phyloP scores from a whole-genome alignment of 2,329 filamentous ascomycete genomes.

The Plenodomus lindquistii region DNA sequence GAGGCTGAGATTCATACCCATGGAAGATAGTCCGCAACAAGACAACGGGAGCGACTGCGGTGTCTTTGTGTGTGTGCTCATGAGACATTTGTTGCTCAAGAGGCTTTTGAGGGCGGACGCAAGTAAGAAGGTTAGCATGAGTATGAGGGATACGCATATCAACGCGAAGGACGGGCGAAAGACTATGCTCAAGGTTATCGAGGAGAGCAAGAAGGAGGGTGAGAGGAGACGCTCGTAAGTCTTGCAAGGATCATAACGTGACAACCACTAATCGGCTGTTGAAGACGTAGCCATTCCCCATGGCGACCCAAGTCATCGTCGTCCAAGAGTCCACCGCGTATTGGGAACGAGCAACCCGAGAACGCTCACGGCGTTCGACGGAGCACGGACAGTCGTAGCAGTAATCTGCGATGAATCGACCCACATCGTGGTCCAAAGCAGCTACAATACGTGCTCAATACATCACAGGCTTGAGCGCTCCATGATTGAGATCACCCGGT shows the following conservation, averaged over 20 bases:
- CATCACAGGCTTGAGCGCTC: not conserved
- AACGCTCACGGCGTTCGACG: not conserved
- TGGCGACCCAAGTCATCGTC: conserved; percentile 35
- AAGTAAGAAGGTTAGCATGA: conserved; percentile 90
- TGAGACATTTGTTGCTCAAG: conserved; percentile 90
- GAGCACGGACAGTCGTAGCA: not conserved
- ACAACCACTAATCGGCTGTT: not conserved
- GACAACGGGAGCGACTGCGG: conserved; percentile 93
- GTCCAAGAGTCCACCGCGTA: conserved; percentile 44
- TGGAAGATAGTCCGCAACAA: conserved; percentile 86
- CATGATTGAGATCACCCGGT: too few relatives aligned
- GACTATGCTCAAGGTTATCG: conserved; percentile 89
- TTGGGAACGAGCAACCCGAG: conserved; percentile 40
- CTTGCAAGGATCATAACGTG: not conserved
- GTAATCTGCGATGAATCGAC: not conserved
- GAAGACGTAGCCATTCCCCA: conserved; percentile 41
- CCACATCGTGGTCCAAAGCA: not conserved
- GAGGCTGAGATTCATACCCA: conserved; percentile 73
- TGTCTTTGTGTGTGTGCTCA: conserved; percentile 92
- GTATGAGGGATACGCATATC: conserved; percentile 80
- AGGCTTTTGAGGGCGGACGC: conserved; percentile 78
- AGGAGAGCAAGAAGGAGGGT: conserved; percentile 82
- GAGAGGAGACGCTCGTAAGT: conserved; percentile 81
- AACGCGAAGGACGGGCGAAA: conserved; percentile 80
- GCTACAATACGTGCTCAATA: not conserved